Percentiles rank a stretch among this genome's conserved stretches.
phyloP scores from a whole-genome alignment of 495 filamentous ascomycete species.

The Hypoxylon fuscum region DNA sequence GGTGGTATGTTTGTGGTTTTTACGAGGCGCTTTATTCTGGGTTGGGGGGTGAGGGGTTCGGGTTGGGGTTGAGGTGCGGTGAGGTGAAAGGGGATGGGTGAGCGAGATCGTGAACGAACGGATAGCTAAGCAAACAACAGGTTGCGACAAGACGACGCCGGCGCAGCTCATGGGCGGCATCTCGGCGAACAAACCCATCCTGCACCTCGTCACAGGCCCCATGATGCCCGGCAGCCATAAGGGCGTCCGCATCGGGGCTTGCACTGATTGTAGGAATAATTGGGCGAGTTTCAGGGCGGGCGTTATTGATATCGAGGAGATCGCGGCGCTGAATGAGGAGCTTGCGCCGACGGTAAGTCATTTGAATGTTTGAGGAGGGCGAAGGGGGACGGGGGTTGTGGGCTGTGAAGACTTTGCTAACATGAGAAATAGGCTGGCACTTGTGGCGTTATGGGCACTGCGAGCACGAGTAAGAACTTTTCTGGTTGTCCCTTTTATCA shows the following conservation, averaged over 20 bases:
- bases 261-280: conserved; percentile 73
- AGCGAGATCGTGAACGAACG: not conserved
- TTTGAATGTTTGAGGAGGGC: not conserved
- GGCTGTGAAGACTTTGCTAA: conserved; percentile 8
- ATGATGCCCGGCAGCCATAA: conserved; percentile 73
- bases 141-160: conserved; percentile 74
- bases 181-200: conserved; percentile 72
- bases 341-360: conserved; percentile 67
- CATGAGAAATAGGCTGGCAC: conserved; percentile 61
- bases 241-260: conserved; percentile 68
- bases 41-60: not conserved
- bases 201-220: conserved; percentile 70
- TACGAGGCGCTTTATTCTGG: no score
- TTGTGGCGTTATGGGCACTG: conserved; percentile 76
- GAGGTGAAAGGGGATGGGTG: not conserved
- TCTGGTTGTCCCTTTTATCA: no score
- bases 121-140: conserved; percentile 39
- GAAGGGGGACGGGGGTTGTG: not conserved
- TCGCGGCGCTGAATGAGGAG: conserved; percentile 71
- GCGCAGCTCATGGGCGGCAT: conserved; percentile 76
- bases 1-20: conserved; percentile 56
- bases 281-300: conserved; percentile 72
- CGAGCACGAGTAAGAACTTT: conserved; percentile 60
- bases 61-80: not conserved
- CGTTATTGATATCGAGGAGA: conserved; percentile 71